A percentile compares a stretch with the other conserved stretches of the same genome.
These are phyloP conservation scores for Collybia sp. DNA, from an alignment of 768 basidiomycete species.

Conservation along the genomic window DNA sequence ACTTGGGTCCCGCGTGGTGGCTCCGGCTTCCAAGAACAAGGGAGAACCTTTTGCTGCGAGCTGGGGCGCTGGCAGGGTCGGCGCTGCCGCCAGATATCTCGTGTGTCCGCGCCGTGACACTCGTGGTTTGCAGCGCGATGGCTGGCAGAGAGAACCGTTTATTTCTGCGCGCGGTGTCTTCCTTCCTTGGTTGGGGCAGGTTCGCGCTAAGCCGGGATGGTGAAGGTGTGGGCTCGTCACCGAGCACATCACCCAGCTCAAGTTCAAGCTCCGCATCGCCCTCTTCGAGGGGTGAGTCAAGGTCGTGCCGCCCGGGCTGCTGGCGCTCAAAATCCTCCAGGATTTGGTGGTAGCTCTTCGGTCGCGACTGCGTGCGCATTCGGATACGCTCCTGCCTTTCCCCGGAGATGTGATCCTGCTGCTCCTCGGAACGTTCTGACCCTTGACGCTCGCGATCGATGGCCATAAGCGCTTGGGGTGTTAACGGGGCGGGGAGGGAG, in stretches of 20 bases:
- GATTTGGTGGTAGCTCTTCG: slow-evolving; percentile 64
- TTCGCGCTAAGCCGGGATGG: slow-evolving; percentile 13
- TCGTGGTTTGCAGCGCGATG: slow-evolving; percentile 69
- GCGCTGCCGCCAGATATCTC: slow-evolving; percentile 8
- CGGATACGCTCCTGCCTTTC: slow-evolving; percentile 22
- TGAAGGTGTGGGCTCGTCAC: neutral
- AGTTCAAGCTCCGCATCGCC: neutral
- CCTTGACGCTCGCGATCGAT: slow-evolving; percentile 22
- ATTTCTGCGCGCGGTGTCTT: slow-evolving; percentile 57
- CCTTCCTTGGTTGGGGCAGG: slow-evolving; percentile 31
- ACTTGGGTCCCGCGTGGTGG: slow-evolving; percentile 4
- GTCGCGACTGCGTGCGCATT: slow-evolving; percentile 36
- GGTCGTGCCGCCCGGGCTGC: slow-evolving; percentile 5
- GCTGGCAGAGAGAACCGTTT: slow-evolving; percentile 77
- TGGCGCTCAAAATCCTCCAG: slow-evolving; percentile 55
- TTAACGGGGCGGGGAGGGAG: slow-evolving; percentile 32
- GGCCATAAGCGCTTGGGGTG: slow-evolving; percentile 46
- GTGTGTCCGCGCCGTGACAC: slow-evolving; percentile 57
- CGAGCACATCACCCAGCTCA: neutral
- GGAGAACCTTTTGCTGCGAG: slow-evolving; percentile 40
- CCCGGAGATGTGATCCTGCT: slow-evolving; percentile 6
- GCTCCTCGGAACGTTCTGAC: neutral
- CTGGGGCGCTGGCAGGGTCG: slow-evolving; percentile 10
- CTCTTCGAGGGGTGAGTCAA: neutral
- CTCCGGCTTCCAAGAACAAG: slow-evolving; percentile 44